These are phyloP conservation scores for Coniochaeta hoffmannii DNA, from an alignment of 2,329 filamentous ascomycete species.

Conservation along the genomic window DNA sequence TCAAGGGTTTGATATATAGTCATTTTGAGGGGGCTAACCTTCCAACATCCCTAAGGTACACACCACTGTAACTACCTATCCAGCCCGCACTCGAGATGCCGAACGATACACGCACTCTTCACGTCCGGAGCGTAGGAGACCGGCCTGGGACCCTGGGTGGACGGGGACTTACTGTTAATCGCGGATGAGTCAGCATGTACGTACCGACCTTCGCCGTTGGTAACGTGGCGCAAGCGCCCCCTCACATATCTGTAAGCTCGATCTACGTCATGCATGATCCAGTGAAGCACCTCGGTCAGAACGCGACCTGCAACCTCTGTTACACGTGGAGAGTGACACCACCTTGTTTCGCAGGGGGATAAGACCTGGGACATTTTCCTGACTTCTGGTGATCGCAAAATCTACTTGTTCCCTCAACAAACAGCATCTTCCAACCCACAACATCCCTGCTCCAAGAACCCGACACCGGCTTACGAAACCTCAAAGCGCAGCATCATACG, in stretches of 20 bases:
- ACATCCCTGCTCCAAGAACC: neutral
- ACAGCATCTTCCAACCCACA: neutral
- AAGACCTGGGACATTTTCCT: neutral
- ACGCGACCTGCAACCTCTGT: neutral
- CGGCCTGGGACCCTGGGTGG: too few species aligned
- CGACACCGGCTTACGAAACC: neutral
- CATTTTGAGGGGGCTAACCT: too few species aligned
- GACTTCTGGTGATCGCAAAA: neutral
- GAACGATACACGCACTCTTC: too few species aligned
- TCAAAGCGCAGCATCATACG: neutral
- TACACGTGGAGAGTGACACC: neutral
- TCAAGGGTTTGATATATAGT: too few species aligned
- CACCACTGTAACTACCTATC: too few species aligned
- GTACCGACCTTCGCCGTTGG: neutral
- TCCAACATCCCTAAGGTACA: too few species aligned
- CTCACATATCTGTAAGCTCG: too few species aligned
- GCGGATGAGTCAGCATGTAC: neutral
- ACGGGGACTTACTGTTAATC: too few species aligned
- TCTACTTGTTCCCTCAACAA: neutral
- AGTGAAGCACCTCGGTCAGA: neutral
- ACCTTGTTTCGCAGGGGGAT: neutral
- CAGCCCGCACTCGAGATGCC: too few species aligned
- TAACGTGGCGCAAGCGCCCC: neutral
- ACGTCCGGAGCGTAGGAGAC: too few species aligned
- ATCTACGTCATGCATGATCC: constrained; percentile 1